Base-by-base conservation (phyloP, 2,329 filamentous ascomycete species). In the Ceratocystis colombiana region DNA sequence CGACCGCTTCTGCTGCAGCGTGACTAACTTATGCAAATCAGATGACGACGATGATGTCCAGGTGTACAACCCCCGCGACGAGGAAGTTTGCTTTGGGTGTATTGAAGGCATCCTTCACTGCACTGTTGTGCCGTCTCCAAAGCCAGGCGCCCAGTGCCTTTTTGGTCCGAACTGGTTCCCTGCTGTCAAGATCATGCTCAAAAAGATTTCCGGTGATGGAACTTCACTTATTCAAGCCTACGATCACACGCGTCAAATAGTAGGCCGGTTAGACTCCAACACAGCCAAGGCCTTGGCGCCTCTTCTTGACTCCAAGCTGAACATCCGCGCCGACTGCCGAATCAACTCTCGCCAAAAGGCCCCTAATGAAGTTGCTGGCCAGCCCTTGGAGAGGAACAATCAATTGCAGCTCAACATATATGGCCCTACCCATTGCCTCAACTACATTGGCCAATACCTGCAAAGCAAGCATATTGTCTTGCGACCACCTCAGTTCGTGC, bases 31-130 rank as follows among this genome's bases (percentile, higher is more conserved):
- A 72, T 37, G 72, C 28, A 45, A 72, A 70, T 73, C 68, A 28
- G 79, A 78, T 20, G 86, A 88, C 55, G 82, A 85, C 30, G 83
- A 88, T 8, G 72, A 84, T 3, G 75, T 81, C 22, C 77, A 85
- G 45, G 74, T 85, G 15, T 79, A 81, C 53, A 82, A 88, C 66
- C 79, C 84, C 37, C 82, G 79, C 61, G 81, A 85, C 22, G 84
- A 89, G 72, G 85, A 90, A 71, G 87, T 95, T 2, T 95, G 90
- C 75, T 91, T 89, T 72, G 90, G 90, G 53, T 88, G 88, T 76
- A 76, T 95, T 22, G 85, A 90, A 65, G 82, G 85, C 1, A 82
- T 78, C 65, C 78, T 94, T 53, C 84, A 86, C 69, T 88, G 87
- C 68, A 81, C 84, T 71, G 77, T 79, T 45, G 84, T 93, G 1